Evolutionary conservation across 1,284 basidiomycete genomes (phyloP), one percentile per base, ranked within the genome.

Genomic region (Microbotryomycetes sp.): DNA sequence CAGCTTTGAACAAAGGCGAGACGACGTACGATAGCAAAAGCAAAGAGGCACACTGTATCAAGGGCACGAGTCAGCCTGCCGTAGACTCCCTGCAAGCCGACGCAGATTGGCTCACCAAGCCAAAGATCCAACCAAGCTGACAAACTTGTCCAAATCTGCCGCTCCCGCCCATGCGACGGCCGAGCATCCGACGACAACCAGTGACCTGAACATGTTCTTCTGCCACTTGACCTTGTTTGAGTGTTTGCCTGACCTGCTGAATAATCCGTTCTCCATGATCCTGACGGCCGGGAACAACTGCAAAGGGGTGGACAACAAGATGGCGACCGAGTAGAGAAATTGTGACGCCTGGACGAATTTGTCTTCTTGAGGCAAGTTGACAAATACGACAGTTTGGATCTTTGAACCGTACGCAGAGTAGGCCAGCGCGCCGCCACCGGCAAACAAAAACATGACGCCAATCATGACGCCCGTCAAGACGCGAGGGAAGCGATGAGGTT

Each of bases 221-320:
- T 85, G 80, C 91, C 94, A 80, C 70, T 83, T 83, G 66, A 82
- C 80, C 52, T 74, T 75, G 67, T 57, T 52, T 16, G 61, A 65
- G 21, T 91, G 90, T 65, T 97, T 96, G 71, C 92, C 96, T 55
- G 83, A 84, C 59, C 75, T 71, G 55, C 84, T 83, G 75, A 98
- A 97, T n/a, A 98, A 73, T 2, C 90, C 93, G 70, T 94, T 94
- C 80, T 99, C 96, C 78, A 98, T 84, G 74, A 99, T 97, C 50
- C 92, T 84, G 52, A 97, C 86, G 1, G 93, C 96, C 0, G 94
- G 94, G 87, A 98, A 97, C 59, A 98, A 85, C 74, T 96, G 92
- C 4, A 98, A 82, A 0, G 94, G 94, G 16, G 90, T 88, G 16
- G 91, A 96, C 46, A 97, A 84, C 63, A 97, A 80, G 74, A 97